phyloP scores from a whole-genome alignment of 2,329 filamentous ascomycete genomes.

The Monilinia fructigena region DNA sequence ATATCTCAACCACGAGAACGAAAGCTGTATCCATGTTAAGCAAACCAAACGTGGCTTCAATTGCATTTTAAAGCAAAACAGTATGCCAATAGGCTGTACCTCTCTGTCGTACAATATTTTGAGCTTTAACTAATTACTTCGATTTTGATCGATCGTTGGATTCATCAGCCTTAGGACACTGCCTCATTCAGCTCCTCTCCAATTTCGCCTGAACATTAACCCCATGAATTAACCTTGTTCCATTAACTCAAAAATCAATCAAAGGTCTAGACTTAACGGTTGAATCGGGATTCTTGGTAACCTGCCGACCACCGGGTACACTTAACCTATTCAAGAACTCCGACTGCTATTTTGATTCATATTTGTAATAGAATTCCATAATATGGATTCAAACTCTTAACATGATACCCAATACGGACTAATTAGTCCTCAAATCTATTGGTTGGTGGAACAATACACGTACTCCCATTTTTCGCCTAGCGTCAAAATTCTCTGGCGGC shows the following conservation, averaged over 20 bases:
- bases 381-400: background rate
- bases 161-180: constrained; percentile 10
- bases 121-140: no score
- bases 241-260: background rate
- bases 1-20: no score
- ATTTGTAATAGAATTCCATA: constrained; percentile 9
- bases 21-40: no score
- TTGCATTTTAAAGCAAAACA: no score
- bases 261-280: constrained; percentile 4
- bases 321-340: background rate
- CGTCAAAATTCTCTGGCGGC: background rate
- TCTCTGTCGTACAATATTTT: no score
- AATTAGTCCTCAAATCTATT: no score
- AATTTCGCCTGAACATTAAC: no score
- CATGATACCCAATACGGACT: background rate
- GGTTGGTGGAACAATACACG: background rate
- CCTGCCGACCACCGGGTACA: background rate
- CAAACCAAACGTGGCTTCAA: no score
- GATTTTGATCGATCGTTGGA: no score
- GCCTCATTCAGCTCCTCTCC: background rate
- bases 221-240: no score
- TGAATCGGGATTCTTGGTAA: background rate
- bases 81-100: no score
- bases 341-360: background rate
- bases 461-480: background rate